Base-by-base conservation (phyloP, 129 eudicot genomes). In the Tagetes erecta region DNA sequence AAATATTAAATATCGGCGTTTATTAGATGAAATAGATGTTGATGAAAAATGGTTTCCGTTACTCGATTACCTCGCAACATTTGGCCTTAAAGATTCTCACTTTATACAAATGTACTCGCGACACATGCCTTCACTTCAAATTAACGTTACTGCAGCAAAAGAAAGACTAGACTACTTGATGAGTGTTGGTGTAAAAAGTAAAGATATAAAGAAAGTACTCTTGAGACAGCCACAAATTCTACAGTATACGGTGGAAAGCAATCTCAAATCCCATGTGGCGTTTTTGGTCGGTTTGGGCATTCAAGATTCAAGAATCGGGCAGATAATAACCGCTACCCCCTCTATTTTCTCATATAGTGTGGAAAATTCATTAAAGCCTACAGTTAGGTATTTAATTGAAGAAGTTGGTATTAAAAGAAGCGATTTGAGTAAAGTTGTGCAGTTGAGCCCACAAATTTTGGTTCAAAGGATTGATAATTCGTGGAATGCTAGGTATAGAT, bases 211-310 rank as follows among this genome's bases (percentile, higher is more conserved):
- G 71, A 94, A 91, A 79, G 88, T 94, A 45, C 88, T 94, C 44
- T 63, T 88, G 89, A 85, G 97, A 77, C 99, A 94, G 67, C 99
- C 99, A 64, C 97, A 90, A 38, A 88, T 94, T 64, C 58, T 94
- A 37, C 87, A 78, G 80, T 91, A 91, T 68, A 86, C 97, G 0
- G 88, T 94, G 14, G 97, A 90, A 63, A 91, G 81, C 84, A 90
- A 88, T 83, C 86, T 90, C 37, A 91, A 91, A 84, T 75, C 96
- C 64, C 99, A 91, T 80, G 99, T 94, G 49, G 83, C 95, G 3
- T 94, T 94, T 76, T 69, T 94, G 82, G 63, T 69, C 55, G 80
- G 89, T 85, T 81, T 94, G 84, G 99, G 96, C 51, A 91, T 94
- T 71, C 97, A 93, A 58, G 84, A 86, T 71, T 80, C 97, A 49